These are phyloP conservation scores for Stephania japonica DNA, from an alignment of 164 flowering plant species.

Conservation along the genomic window DNA sequence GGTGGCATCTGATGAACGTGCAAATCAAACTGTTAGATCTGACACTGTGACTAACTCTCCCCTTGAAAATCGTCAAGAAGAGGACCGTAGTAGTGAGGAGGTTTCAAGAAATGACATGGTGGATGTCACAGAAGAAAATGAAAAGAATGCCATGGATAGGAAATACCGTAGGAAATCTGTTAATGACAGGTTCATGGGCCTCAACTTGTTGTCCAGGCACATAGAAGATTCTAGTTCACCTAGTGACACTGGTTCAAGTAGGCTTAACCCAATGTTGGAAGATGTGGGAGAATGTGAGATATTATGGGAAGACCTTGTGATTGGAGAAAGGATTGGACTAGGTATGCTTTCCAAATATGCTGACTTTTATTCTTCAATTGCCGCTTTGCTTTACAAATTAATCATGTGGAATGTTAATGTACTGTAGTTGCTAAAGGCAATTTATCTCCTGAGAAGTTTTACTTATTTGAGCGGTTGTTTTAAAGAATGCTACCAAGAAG, in stretches of 20 bases:
- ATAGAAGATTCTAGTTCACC: conserved; percentile 33
- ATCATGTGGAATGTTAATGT: not conserved
- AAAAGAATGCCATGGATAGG: conserved; percentile 22
- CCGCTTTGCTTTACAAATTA: not conserved
- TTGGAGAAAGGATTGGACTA: conserved; percentile 97
- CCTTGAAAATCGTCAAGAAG: conserved; percentile 14
- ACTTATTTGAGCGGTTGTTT: not conserved
- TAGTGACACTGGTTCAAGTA: conserved; percentile 28
- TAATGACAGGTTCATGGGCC: conserved; percentile 37
- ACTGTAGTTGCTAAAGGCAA: not conserved
- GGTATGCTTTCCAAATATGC: conserved; percentile 38
- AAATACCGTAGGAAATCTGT: conserved; percentile 31
- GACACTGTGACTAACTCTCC: conserved; percentile 13
- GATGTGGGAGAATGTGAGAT: conserved; percentile 86
- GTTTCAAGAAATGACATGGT: conserved; percentile 22
- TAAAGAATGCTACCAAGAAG: not conserved
- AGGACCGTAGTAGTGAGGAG: conserved; percentile 20
- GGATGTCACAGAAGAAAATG: conserved; percentile 18
- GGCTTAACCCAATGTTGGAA: conserved; percentile 62
- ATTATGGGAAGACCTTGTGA: conserved; percentile 85
- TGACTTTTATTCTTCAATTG: not conserved
- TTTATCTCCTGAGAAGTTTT: not conserved
- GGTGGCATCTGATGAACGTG: conserved; percentile 21
- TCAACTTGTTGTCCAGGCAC: conserved; percentile 28
- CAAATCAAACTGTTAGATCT: conserved; percentile 8